Evolutionary conservation across 1,139 yeast species (phyloP).

Genomic region (Hansenula lynferdii): DNA sequence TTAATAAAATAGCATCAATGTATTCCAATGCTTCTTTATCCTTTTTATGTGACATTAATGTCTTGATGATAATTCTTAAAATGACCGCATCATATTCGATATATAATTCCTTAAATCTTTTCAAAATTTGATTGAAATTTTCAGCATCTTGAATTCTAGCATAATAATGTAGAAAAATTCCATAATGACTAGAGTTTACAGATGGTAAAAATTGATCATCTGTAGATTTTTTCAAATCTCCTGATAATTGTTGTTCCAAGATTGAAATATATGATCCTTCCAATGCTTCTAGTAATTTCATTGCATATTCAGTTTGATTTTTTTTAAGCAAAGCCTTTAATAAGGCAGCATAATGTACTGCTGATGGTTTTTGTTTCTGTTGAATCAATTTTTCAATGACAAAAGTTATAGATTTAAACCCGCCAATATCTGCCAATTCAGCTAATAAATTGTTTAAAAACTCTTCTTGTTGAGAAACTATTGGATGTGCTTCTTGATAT

Average conservation of each 20-base stretch:
- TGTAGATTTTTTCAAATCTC: no score
- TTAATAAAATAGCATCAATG: conserved; percentile 10
- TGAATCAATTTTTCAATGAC: conserved; percentile 10
- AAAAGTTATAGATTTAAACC: conserved; percentile 2
- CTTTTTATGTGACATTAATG: conserved; percentile 6
- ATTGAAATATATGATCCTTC: conserved; percentile 8
- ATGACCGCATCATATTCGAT: conserved; percentile 14
- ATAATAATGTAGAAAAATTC: conserved; percentile 15
- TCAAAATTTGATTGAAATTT: conserved; percentile 6
- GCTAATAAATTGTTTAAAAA: conserved; percentile 10
- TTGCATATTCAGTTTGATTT: conserved; percentile 10
- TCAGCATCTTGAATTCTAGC: conserved; percentile 7
- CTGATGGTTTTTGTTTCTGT: conserved; percentile 7
- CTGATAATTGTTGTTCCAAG: background rate
- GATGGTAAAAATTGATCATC: conserved; percentile 13
- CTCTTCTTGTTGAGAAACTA: conserved; percentile 12
- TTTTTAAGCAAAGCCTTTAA: conserved; percentile 10
- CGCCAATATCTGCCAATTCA: conserved; percentile 6
- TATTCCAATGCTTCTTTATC: conserved; percentile 3
- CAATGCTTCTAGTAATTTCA: conserved; percentile 8
- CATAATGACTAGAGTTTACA: conserved; percentile 16
- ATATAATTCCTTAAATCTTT: conserved; percentile 5
- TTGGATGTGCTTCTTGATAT: conserved; percentile 7
- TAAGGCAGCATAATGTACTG: conserved; percentile 10
- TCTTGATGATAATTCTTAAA: conserved; percentile 14